Base-by-base conservation (phyloP, 208 protist genomes). In the Strigomonas culicis region DNA sequence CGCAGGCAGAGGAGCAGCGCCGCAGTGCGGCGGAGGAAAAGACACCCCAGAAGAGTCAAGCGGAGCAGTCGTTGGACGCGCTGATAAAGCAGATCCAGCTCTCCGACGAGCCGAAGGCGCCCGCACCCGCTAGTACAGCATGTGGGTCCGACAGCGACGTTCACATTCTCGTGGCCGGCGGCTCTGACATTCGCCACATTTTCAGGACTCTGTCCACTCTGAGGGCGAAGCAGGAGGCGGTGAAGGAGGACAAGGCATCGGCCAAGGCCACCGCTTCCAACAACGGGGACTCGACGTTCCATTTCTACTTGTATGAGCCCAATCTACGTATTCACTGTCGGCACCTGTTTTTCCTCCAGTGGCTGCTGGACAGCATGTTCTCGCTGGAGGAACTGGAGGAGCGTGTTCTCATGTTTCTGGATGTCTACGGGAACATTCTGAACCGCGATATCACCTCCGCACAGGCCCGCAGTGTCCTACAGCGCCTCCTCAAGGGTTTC, bases 271-370 rank as follows among this genome's bases (percentile, higher is more conserved):
- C 32, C 56, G 39, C 11, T 53, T 2, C 1, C 51, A 4, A 53
- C 61, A 22, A 43, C 66, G 10, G 61, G 6, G 11, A 25, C 53
- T 21, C 4, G 49, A 66, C 63, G 2, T 88, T 88, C 27, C 79
- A 97, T 64, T 95, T 97, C 56, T 94, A 89, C 64, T 22, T 97
- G 30, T 93, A 97, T 66, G 92, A 97, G 66, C 87, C 88, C 15
- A 97, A 92, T 60, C 68, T 97, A 57, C 76, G 89, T 2, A 62
- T 90, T 15, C 85, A 95, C 65, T 88, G 80, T 50, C 86, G 92
- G 22, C 87, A 97, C 55, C 73, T 95, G 15, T 95, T 97, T 68
- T 97, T 97, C 49, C 59, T 97, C 4, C 85, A 94, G 73, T 97
- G 86, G 88, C 68, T 97, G 52, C 64, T 92, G n/a, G 92, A 97